Conservation (phyloP, 768 basidiomycete species). For the Udeniomyces megalosporus region DNA sequence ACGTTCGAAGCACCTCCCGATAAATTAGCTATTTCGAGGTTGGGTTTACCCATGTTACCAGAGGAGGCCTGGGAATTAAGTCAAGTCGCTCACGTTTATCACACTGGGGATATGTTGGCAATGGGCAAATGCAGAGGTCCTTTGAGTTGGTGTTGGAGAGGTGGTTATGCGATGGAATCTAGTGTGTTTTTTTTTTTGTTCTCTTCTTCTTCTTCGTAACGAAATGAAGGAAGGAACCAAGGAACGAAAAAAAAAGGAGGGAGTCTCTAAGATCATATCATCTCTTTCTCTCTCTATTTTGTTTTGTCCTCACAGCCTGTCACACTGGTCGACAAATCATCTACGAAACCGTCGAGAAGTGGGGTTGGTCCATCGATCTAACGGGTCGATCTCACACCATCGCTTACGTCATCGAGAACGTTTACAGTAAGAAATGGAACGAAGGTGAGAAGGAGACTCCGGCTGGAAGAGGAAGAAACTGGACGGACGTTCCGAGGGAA, state of each 20-base stretch:
- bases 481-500: slow-evolving; percentile 9
- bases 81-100: slow-evolving; percentile 3
- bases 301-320: background rate
- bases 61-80: background rate
- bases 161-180: background rate
- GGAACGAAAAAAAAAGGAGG: background rate
- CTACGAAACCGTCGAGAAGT: background rate
- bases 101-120: slow-evolving; percentile 12
- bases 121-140: background rate
- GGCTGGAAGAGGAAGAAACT: slow-evolving; percentile 8
- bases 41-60: background rate
- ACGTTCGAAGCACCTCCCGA: slow-evolving; percentile 9
- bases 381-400: slow-evolving; percentile 14
- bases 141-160: slow-evolving; percentile 2
- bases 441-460: slow-evolving; percentile 12
- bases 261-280: background rate
- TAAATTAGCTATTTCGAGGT: background rate
- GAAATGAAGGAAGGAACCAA: background rate
- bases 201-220: background rate
- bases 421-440: slow-evolving; percentile 12
- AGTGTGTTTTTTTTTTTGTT: background rate
- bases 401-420: slow-evolving; percentile 9
- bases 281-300: background rate
- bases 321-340: no score
- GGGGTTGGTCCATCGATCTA: slow-evolving; percentile 9